Conservation (phyloP, 2,329 filamentous ascomycete species). For the Parafenestella ontariensis region DNA sequence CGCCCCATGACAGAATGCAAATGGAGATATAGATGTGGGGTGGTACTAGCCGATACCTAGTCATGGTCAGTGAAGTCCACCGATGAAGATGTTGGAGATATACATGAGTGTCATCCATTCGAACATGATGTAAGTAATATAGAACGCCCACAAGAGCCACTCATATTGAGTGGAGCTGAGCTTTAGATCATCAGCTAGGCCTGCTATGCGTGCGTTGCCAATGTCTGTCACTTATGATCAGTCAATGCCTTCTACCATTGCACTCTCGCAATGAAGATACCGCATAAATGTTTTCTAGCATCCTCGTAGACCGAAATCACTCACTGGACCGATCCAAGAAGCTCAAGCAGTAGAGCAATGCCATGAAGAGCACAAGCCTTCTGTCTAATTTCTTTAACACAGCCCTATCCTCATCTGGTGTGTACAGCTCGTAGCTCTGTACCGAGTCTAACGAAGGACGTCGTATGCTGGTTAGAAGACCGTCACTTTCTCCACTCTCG, state of each 20-base stretch:
- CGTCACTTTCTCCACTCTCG: slow-evolving; percentile 35
- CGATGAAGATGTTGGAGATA: slow-evolving; percentile 1
- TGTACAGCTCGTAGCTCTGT: slow-evolving; percentile 62
- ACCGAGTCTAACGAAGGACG: slow-evolving; percentile 34
- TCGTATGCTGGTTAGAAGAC: slow-evolving; percentile 22
- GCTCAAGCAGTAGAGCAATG: slow-evolving; percentile 80
- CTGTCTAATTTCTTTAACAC: slow-evolving; percentile 80
- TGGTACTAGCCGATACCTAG: slow-evolving; percentile 63
- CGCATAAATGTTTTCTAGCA: slow-evolving; percentile 23
- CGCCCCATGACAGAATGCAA: slow-evolving; percentile 79
- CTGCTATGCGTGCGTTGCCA: slow-evolving; percentile 69
- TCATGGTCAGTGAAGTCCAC: not conserved
- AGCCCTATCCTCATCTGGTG: slow-evolving; percentile 72
- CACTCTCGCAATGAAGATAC: slow-evolving; percentile 16
- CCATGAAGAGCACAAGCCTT: slow-evolving; percentile 79
- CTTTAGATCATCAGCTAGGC: slow-evolving; percentile 61
- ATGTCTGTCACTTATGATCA: slow-evolving; percentile 53
- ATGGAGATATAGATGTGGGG: slow-evolving; percentile 67
- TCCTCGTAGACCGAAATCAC: slow-evolving; percentile 18
- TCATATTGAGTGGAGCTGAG: slow-evolving; percentile 65
- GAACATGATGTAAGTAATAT: slow-evolving; percentile 68
- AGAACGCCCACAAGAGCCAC: slow-evolving; percentile 69
- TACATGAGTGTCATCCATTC: slow-evolving; percentile 71
- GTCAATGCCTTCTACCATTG: not conserved
- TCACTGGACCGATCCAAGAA: slow-evolving; percentile 87